Percentiles rank a stretch among this genome's conserved stretches.
These are phyloP conservation scores for Euphorbia pulcherrima DNA, from an alignment of 345 rosid genomes.

Conservation along the genomic window DNA sequence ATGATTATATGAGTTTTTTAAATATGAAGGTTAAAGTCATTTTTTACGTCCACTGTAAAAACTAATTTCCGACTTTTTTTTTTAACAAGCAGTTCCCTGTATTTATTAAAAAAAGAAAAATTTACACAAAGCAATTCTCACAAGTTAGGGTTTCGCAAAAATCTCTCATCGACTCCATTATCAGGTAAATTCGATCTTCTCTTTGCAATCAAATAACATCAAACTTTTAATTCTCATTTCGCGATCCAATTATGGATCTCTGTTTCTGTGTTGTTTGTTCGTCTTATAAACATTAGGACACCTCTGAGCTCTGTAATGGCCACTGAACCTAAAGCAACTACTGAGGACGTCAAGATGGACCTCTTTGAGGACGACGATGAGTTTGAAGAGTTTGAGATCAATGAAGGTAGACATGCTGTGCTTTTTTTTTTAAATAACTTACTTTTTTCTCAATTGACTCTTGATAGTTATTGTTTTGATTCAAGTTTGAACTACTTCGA, in stretches of 20 bases:
- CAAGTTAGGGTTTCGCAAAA: constrained; percentile 9
- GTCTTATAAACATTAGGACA: background rate
- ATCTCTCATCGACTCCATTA: background rate
- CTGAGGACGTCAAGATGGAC: constrained; percentile 76
- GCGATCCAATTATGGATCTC: background rate
- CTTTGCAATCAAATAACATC: background rate
- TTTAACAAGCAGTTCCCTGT: too few species aligned
- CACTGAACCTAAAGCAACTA: constrained; percentile 45
- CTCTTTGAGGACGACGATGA: constrained; percentile 93
- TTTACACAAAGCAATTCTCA: background rate
- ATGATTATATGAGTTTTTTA: too few species aligned
- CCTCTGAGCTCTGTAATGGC: constrained; percentile 37
- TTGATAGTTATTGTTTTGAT: background rate
- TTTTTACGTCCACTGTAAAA: too few species aligned
- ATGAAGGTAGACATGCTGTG: constrained; percentile 38
- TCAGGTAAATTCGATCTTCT: background rate
- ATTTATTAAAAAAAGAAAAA: too few species aligned
- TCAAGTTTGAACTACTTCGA: background rate
- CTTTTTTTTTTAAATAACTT: background rate
- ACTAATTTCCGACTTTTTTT: too few species aligned
- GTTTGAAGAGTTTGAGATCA: constrained; percentile 77
- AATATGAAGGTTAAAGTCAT: too few species aligned
- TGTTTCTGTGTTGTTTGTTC: background rate
- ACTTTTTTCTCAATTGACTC: background rate
- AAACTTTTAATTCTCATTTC: background rate